A percentile compares a stretch with the other conserved stretches of the same genome.
phyloP scores from a whole-genome alignment of 768 basidiomycete species.

The Favolaschia claudopus region DNA sequence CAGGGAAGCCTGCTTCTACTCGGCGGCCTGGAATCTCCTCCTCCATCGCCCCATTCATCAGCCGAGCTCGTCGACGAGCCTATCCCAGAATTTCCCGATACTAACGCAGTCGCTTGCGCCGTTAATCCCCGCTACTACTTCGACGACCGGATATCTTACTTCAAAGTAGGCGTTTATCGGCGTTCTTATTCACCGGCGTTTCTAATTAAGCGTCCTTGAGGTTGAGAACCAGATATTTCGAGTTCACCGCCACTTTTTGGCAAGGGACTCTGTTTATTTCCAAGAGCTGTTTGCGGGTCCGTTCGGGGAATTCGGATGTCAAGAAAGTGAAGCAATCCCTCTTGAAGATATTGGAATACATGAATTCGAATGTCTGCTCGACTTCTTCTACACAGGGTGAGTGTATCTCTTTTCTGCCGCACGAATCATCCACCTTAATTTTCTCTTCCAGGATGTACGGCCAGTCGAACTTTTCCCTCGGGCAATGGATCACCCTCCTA shows the following conservation, averaged over 20 bases:
- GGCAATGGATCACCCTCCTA: constrained; percentile 25
- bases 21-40: constrained; percentile 15
- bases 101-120: background rate
- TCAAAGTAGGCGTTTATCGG: constrained; percentile 5
- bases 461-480: constrained; percentile 2
- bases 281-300: constrained; percentile 29
- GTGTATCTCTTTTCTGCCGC: background rate
- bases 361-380: constrained; percentile 27
- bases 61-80: constrained; percentile 15
- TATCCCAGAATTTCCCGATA: constrained; percentile 10
- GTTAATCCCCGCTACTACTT: constrained; percentile 28
- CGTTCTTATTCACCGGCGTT: background rate
- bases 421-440: background rate
- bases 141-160: constrained; percentile 24
- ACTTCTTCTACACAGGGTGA: constrained; percentile 28
- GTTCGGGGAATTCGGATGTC: constrained; percentile 15
- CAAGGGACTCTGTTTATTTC: constrained; percentile 30
- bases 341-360: constrained; percentile 16
- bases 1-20: constrained; percentile 20
- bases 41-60: background rate
- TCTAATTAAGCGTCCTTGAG: constrained; percentile 1
- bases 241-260: constrained; percentile 32
- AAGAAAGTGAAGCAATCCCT: constrained; percentile 24
- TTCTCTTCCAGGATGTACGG: constrained; percentile 16
- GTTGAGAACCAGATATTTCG: constrained; percentile 28